These are phyloP conservation scores for Cetraspora pellucida DNA, from an alignment of 192 early-diverging fungal species.

Conservation along the genomic window DNA sequence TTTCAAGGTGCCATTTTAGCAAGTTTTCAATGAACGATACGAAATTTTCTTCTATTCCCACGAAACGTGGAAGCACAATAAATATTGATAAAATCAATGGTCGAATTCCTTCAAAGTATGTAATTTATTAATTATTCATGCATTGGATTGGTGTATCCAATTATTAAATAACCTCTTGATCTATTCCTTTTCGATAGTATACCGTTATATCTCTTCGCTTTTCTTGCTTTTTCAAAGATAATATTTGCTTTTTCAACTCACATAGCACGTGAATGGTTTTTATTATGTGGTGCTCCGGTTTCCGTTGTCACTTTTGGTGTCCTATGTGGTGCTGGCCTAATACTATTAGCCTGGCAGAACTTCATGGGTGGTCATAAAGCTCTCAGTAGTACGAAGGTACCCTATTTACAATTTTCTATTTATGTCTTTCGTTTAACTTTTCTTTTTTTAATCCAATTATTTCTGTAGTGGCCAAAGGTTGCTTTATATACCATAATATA, in stretches of 20 bases:
- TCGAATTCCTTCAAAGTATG: conserved; percentile 9
- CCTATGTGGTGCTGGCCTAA: conserved; percentile 1
- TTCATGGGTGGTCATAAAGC: neutral
- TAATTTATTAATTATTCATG: neutral
- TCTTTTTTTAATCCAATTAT: neutral
- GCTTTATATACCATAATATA: conserved; percentile 13
- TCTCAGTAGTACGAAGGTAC: neutral
- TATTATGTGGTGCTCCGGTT: neutral
- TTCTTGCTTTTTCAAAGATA: conserved; percentile 5
- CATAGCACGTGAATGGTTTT: conserved; percentile 20
- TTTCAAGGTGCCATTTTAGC: too few relatives aligned
- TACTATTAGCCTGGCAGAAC: conserved; percentile 3
- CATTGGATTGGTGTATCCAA: neutral
- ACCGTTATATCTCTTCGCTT: neutral
- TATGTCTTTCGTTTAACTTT: neutral
- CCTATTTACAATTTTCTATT: neutral
- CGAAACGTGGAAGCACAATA: conserved; percentile 14
- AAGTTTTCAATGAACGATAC: neutral
- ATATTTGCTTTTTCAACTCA: conserved; percentile 11
- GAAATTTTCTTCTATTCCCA: neutral
- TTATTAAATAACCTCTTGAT: neutral
- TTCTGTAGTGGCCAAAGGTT: conserved; percentile 13
- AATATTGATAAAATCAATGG: conserved; percentile 22
- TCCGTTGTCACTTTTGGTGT: conserved; percentile 18
- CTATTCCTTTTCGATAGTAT: neutral